A percentile compares a stretch with the other conserved stretches of the same genome.
Conservation (phyloP, 441 rosid species). For the Corymbia citriodora region DNA sequence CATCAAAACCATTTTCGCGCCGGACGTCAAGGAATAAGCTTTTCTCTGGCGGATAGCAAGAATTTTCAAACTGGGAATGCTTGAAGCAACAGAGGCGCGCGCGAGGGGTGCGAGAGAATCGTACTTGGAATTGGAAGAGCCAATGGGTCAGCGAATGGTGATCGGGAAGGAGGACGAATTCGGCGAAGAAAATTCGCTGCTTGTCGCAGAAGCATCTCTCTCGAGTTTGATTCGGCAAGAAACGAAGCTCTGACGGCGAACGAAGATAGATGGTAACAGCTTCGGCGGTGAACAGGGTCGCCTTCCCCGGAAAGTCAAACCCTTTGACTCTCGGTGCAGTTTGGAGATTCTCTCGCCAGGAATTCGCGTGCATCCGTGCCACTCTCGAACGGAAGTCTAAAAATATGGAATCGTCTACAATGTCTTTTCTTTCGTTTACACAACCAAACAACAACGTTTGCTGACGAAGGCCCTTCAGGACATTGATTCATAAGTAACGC, state of each 20-base stretch:
- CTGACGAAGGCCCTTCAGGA: too few species aligned
- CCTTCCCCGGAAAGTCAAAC: neutral
- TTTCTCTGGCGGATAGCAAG: neutral
- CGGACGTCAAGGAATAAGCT: neutral
- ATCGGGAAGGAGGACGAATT: slow-evolving; percentile 11
- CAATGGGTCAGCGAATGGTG: neutral
- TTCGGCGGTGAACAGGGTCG: neutral
- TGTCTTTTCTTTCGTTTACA: too few species aligned
- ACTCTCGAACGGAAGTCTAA: neutral
- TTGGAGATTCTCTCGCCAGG: too few species aligned
- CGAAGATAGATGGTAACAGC: neutral
- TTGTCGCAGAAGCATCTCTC: slow-evolving; percentile 28
- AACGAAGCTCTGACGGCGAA: neutral
- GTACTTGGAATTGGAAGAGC: slow-evolving; percentile 22
- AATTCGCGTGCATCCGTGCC: neutral
- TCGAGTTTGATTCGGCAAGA: neutral
- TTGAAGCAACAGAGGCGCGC: neutral
- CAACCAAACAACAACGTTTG: too few species aligned
- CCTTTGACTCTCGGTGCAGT: neutral
- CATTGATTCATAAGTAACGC: too few species aligned
- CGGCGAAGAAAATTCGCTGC: slow-evolving; percentile 18
- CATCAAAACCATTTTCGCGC: neutral
- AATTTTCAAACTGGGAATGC: neutral
- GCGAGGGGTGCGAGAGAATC: neutral
- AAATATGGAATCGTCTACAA: too few species aligned